Conservation (phyloP, 345 rosid genomes). For the Eucalyptus erythrocorys region DNA sequence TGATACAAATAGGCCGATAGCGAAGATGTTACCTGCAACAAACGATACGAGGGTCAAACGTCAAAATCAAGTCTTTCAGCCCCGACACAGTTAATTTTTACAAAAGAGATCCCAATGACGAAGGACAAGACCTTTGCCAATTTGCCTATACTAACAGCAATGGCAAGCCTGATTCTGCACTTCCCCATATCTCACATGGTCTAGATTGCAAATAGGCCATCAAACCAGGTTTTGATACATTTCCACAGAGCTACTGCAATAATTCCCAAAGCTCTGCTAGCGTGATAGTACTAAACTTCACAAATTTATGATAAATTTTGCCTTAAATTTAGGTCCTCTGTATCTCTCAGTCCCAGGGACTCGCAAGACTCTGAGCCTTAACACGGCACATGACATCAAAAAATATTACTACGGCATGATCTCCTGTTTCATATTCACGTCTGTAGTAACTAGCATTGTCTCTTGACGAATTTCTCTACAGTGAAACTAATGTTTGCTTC, state of each 20-base stretch:
- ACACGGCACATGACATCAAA: not conserved
- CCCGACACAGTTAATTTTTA: not conserved
- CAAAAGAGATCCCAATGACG: not conserved
- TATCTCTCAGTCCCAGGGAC: not conserved
- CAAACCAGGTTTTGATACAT: not conserved
- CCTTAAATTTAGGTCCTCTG: not conserved
- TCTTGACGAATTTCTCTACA: not conserved
- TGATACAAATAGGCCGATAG: conserved; percentile 73
- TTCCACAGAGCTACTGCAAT: not conserved
- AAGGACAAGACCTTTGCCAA: not conserved
- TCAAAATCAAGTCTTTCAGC: not conserved
- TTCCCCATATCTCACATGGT: not conserved
- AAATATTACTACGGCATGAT: not conserved
- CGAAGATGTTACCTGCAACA: conserved; percentile 72
- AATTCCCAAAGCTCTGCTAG: not conserved
- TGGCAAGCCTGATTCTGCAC: not conserved
- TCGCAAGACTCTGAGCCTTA: not conserved
- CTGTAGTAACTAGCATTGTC: not conserved
- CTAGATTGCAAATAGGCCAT: not conserved
- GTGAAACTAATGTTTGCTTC: not conserved
- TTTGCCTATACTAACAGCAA: not conserved
- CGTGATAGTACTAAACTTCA: not conserved
- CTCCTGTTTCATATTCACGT: not conserved
- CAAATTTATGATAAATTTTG: not conserved
- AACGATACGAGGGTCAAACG: not conserved